Evolutionary conservation across 2,329 filamentous ascomycete species (phyloP), one percentile per base, ranked within the genome.

Genomic region (Diaporthe humulicola): DNA sequence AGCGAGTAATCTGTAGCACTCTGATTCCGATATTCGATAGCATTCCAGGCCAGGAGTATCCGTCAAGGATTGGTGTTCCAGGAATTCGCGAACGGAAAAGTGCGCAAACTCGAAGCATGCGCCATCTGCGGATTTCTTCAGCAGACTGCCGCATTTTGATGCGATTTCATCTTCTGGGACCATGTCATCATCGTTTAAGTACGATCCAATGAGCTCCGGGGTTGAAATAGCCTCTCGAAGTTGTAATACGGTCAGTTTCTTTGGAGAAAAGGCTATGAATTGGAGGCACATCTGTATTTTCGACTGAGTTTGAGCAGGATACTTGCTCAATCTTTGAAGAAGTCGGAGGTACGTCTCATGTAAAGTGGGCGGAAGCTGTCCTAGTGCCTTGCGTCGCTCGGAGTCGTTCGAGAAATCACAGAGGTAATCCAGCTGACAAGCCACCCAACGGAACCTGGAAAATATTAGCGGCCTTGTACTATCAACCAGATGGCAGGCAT

Each of bases 401-500:
- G 28, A 42, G 33, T 71, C 69, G 36, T n/a, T 60, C 4, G 52
- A 40, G 40, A 54, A 71, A 1, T 40, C 69, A 12, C 52, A 54
- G n/a, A 71, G 69, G 19, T 58, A 40, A 10, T 71, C 69, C 4
- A 71, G n/a, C 14, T 71, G 69, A 38, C 69, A 71, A 3, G 69
- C 25, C 1, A 71, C 69, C 69, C 69, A 71, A 0, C 69, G 69
- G n/a, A 71, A 71, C 69, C 52, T 71, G 17, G 28, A 0, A n/a
- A 19, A 9, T 30, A 25, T 64, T 30, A 64, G 58, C 8, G 6
- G 42, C 2, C 17, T 2, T 25, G 38, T 8, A 38, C 2, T 38
- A 7, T 38, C 38, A 36, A 4, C 33, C 9, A 9, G 9, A 36
- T 36, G 33, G 33, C 4, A n/a, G n/a, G n/a, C n/a, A n/a, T n/a